These are phyloP conservation scores for Neoascochyta sp. DNA, from an alignment of 2,329 filamentous ascomycete genomes.

Conservation along the genomic window DNA sequence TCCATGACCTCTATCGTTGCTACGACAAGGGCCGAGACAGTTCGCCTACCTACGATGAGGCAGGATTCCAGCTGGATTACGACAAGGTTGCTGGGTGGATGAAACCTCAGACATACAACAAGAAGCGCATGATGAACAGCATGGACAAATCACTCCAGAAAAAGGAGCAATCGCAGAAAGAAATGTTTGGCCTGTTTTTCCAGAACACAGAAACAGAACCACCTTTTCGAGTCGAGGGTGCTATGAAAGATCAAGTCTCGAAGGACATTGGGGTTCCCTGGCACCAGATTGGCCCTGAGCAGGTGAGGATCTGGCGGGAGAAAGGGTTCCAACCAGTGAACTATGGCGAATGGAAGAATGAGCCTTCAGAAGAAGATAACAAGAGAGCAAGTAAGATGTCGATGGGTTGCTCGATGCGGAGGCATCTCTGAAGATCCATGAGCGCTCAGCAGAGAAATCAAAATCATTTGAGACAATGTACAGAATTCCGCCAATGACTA, in stretches of 20 bases:
- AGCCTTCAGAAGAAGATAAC: constrained; percentile 4
- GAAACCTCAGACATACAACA: constrained; percentile 3
- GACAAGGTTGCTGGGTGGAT: constrained; percentile 7
- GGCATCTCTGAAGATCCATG: neutral
- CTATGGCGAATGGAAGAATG: constrained; percentile 7
- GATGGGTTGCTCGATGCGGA: neutral
- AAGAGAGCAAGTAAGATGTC: constrained; percentile 5
- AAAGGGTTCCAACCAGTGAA: constrained; percentile 9
- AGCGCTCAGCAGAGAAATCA: no score
- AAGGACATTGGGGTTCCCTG: constrained; percentile 11
- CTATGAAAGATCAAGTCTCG: constrained; percentile 8
- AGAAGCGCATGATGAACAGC: neutral
- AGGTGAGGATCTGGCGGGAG: constrained; percentile 10
- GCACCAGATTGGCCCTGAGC: constrained; percentile 9
- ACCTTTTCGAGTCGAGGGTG: neutral
- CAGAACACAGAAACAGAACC: neutral
- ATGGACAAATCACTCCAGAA: neutral
- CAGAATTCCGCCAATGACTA: no score
- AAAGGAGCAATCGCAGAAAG: neutral
- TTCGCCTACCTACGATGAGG: constrained; percentile 9
- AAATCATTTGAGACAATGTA: no score
- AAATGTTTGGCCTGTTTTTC: constrained; percentile 7
- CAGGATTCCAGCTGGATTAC: constrained; percentile 12
- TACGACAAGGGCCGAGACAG: constrained; percentile 8
- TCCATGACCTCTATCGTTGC: constrained; percentile 5